Evolutionary conservation across 2,329 filamentous ascomycete genomes (phyloP), one percentile per base, ranked within the genome.

Genomic region (Lasiodiplodia sp.): DNA sequence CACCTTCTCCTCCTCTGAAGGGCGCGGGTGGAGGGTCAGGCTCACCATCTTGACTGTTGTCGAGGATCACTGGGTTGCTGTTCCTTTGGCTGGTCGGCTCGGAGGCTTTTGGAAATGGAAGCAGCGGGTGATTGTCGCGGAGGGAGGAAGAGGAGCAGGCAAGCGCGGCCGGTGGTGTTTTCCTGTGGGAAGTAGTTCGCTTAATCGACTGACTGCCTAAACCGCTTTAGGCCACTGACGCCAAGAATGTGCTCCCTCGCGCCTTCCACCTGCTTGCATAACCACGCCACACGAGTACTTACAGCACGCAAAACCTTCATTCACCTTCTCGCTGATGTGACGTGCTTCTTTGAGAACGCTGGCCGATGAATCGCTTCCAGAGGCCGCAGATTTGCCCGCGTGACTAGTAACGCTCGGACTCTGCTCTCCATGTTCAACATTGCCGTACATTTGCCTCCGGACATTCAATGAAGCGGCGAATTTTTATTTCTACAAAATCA

Each of bases 1-100:
- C 67, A 68, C 67, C 56, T 25, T 68, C 25, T 68, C 49, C 56
- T 60, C 66, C 57, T 57, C 38, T 34, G 31, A 67, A 49, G 34
- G 57, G 49, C 69, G 66, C 69, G 70, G 67, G 68, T 63, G 69
- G 53, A 58, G 68, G 67, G 67, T 69, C 57, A 69, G 57, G 77
- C 78, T 78, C 75, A 80, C 78, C 78, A 80, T 80, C 72, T 76
- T 80, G 78, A 75, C 73, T 72, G 74, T 77, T 79, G 74, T 74
- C 72, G 71, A 72, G 72, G 75, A 75, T 73, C 70, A 71, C 74
- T 74, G 70, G 69, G 71, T 66, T 72, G 72, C 70, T 74, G 62
- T 72, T 74, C 73, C 68, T 73, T 71, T 71, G 73, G 74, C 72
- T 74, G 72, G 73, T 72, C 67, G 58, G 67, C 44, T 74, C 75